Evolutionary conservation across 2,329 filamentous ascomycete species (phyloP).

Genomic region (Trichoderma sp.): DNA sequence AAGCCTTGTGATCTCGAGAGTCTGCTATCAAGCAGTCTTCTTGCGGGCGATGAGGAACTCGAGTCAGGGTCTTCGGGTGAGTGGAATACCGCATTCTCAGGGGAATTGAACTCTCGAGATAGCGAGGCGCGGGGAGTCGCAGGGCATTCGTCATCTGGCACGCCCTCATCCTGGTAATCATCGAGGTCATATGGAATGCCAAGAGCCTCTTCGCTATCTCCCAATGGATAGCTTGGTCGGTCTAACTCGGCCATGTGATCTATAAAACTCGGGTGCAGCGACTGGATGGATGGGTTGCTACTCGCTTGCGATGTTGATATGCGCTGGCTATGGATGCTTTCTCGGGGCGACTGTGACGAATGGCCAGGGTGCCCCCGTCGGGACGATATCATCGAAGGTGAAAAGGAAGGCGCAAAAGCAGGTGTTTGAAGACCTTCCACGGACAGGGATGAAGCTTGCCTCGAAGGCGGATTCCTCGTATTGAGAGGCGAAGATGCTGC

Average conservation of each 20-base stretch:
- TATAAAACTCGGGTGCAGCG: constrained; percentile 28
- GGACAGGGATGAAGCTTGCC: constrained; percentile 31
- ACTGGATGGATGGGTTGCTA: constrained; percentile 26
- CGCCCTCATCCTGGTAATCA: constrained; percentile 33
- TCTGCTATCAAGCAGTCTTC: not conserved
- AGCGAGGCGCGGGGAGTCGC: constrained; percentile 55
- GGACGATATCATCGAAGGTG: not conserved
- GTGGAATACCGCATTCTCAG: constrained; percentile 32
- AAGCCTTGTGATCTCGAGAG: not conserved
- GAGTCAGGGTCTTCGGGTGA: constrained; percentile 24
- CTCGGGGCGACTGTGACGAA: constrained; percentile 24
- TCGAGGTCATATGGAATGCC: constrained; percentile 54
- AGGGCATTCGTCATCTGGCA: constrained; percentile 35
- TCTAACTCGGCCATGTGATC: constrained; percentile 24
- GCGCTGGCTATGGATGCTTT: not conserved
- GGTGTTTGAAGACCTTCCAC: constrained; percentile 26
- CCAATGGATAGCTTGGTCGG: constrained; percentile 31
- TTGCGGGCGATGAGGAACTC: constrained; percentile 21
- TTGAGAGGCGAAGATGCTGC: constrained; percentile 51
- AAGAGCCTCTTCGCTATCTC: constrained; percentile 55
- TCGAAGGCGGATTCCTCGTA: constrained; percentile 36
- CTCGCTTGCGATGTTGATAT: constrained; percentile 29
- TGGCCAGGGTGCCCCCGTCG: not conserved
- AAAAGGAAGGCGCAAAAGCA: constrained; percentile 20
- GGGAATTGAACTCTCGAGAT: constrained; percentile 36